Evolutionary conservation across 1,284 basidiomycete genomes (phyloP).

Genomic region (Erythrobasidium hasegawianum): DNA sequence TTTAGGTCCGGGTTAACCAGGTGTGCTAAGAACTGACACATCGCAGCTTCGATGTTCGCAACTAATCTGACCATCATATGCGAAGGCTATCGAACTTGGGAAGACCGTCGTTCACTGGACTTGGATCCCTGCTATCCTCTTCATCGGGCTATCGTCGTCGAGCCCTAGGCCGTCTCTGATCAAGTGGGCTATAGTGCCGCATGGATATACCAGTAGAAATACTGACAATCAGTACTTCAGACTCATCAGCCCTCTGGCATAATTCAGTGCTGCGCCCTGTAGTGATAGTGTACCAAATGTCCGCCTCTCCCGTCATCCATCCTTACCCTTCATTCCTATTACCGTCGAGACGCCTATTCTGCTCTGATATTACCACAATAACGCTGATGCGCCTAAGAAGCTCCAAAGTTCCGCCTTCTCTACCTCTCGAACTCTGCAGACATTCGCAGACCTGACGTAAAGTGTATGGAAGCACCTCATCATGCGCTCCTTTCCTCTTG

Average conservation of each 20-base stretch:
- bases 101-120: constrained; percentile 80
- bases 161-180: constrained; percentile 42
- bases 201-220: not conserved
- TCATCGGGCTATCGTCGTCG: constrained; percentile 69
- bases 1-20: constrained; percentile 23
- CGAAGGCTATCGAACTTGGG: constrained; percentile 69
- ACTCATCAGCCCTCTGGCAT: constrained; percentile 36
- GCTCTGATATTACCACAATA: too few relatives aligned
- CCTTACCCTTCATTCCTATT: too few relatives aligned
- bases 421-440: too few relatives aligned
- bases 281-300: too few relatives aligned
- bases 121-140: constrained; percentile 92
- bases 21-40: not conserved
- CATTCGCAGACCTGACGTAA: too few relatives aligned
- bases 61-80: constrained; percentile 36
- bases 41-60: not conserved
- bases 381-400: too few relatives aligned
- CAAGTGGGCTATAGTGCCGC: constrained; percentile 10
- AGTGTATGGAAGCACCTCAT: too few relatives aligned
- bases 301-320: too few relatives aligned
- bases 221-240: not conserved
- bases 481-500: too few relatives aligned
- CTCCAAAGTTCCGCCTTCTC: too few relatives aligned
- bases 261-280: not conserved
- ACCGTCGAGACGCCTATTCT: too few relatives aligned